Conservation (phyloP, 768 basidiomycete species). For the Phaffia australis region DNA sequence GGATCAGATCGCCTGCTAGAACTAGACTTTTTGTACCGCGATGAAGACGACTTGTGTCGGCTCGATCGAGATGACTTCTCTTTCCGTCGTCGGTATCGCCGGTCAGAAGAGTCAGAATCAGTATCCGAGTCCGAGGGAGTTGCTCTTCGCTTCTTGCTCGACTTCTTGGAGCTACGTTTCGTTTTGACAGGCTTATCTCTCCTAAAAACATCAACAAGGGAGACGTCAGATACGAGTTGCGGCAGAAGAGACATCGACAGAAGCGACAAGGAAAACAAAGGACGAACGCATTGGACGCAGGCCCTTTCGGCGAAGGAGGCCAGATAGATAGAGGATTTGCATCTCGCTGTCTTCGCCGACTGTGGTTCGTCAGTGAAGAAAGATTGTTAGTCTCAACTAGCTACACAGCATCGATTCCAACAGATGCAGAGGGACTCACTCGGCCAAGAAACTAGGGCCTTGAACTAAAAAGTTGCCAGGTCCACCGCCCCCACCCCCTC, state of each 20-base stretch:
- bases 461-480: neutral
- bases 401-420: neutral
- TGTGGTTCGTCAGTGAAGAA: slow-evolving; percentile 5
- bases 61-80: neutral
- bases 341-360: slow-evolving; percentile 22
- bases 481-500: slow-evolving; percentile 1
- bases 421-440: neutral
- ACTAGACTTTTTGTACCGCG: slow-evolving; percentile 2
- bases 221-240: neutral
- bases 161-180: slow-evolving; percentile 7
- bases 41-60: slow-evolving; percentile 5
- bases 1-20: slow-evolving; percentile 19
- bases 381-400: neutral
- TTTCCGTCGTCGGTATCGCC: slow-evolving; percentile 11
- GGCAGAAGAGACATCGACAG: neutral
- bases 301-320: slow-evolving; percentile 24
- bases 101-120: slow-evolving; percentile 9
- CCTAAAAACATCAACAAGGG: neutral
- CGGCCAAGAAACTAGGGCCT: slow-evolving; percentile 12
- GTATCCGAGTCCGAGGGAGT: slow-evolving; percentile 14
- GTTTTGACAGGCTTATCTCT: slow-evolving; percentile 18
- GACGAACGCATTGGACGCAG: slow-evolving; percentile 20
- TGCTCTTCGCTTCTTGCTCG: slow-evolving; percentile 12
- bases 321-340: slow-evolving; percentile 16
- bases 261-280: neutral